Evolutionary conservation across 2,329 filamentous ascomycete genomes (phyloP), one percentile per base, ranked within the genome.

Genomic region (Fusarium nematophilum): DNA sequence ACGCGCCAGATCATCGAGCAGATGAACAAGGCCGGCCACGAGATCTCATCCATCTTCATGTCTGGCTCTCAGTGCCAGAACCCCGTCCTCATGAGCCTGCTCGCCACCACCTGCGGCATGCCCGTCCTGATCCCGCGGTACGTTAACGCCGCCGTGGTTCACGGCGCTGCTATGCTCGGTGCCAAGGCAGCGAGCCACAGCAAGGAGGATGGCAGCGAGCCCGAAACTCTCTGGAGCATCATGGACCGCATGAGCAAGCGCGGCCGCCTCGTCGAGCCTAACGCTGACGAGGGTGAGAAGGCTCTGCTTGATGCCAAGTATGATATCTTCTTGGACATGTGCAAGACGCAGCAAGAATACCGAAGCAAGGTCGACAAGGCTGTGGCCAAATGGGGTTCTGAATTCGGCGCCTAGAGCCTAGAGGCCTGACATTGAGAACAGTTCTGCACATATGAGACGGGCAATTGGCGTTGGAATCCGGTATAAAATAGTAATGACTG

Each of bases 171-270:
- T 53, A 99, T 99, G 94, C 83, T 99, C 18, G 95, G 95, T 31
- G 95, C 93, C 54, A 98, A 98, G 78, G 95, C 95, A n/a, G 95
- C 94, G 6, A 95, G 90, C 68, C 90, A 90, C 26, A 88, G 90
- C 70, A 83, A 83, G 31, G 83, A 90, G 9, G 73, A 72, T 9
- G 73, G 71, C 25, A 91, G 92, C 37, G 88, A 89, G 69, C 93
- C 91, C 0, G 93, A 97, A 79, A 86, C 90, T 33, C 80, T 99
- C 59, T 99, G 95, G 95, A 86, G 88, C 66, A 97, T 99, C 73
- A 99, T 99, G 95, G 92, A 96, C 75, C 87, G 93, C 52, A 95
- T 97, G 89, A 96, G 91, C 79, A 97, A 97, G 82, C 90, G 92
- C 8, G 95, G 94, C 26, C 91, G 89, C 69, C 86, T 93, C 42